Base-by-base conservation (phyloP, 768 basidiomycete species). In the Strobilomyces echinocephalus region DNA sequence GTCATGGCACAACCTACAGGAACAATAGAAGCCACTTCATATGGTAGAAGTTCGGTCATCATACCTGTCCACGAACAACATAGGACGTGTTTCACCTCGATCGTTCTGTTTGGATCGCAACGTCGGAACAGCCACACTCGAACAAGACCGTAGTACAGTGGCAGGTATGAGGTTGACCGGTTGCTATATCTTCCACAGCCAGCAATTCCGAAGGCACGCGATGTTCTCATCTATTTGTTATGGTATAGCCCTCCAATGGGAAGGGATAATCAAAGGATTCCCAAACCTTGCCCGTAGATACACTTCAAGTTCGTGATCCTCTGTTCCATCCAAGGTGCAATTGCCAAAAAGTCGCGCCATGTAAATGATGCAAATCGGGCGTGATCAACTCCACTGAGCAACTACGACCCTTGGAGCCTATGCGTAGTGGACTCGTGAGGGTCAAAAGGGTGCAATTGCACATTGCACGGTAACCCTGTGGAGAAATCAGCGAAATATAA, bases 251-350 rank as follows among this genome's bases (percentile, higher is more conserved):
- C 31, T 36, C 8, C 36, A 50, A 52, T 18, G 16, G n/a, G 41
- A 30, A 40, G n/a, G 46, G 45, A 8, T 35, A 33, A 52, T 54
- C 36, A 59, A 45, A 59, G 76, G 49, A 79, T 76, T 33, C 88
- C 88, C 38, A 91, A 72, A n/a, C 88, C 87, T 46, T 79, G 76
- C 1, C 89, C 90, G 53, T 82, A 76, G 55, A 91, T 83, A 62
- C 74, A 79, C 62, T 75, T 83, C n/a, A n/a, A n/a, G n/a, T n/a
- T n/a, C 30, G 82, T 78, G 52, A 88, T 76, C 51, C 73, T 74
- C 49, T 83, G 79, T 53, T 84, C 78, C 73, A 91, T 79, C 90
- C 90, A 91, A 4, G 88, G 90, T 36, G 89, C 86, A 53, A 91
- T 80, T 31, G 81, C 76, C 64, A 76, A 75, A 36, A 92, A 69